phyloP scores from a whole-genome alignment of 129 eudicot species.

The Deinandra increscens region DNA sequence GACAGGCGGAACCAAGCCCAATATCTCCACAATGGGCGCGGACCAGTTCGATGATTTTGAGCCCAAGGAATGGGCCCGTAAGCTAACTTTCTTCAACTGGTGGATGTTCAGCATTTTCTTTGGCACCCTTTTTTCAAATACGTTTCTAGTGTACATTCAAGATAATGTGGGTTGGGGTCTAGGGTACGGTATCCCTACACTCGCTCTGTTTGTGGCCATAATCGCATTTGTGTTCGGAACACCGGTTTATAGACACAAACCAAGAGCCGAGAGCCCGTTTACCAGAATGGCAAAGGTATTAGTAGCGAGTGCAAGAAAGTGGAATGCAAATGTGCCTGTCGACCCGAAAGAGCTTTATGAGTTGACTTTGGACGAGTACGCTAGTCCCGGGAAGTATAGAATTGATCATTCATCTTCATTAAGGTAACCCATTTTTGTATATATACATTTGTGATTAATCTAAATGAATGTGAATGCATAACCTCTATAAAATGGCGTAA shows the following conservation, averaged over 20 bases:
- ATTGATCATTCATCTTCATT: slow-evolving; percentile 47
- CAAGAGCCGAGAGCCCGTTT: slow-evolving; percentile 52
- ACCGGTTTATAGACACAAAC: slow-evolving; percentile 58
- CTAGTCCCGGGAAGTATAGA: slow-evolving; percentile 37
- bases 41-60: slow-evolving; percentile 67
- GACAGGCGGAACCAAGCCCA: slow-evolving; percentile 82
- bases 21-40: slow-evolving; percentile 76
- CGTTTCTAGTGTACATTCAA: slow-evolving; percentile 63
- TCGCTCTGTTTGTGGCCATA: slow-evolving; percentile 49
- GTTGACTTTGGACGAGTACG: slow-evolving; percentile 47
- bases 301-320: slow-evolving; percentile 49
- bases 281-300: slow-evolving; percentile 55
- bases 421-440: slow-evolving; percentile 25
- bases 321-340: slow-evolving; percentile 38
- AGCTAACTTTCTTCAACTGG: slow-evolving; percentile 75
- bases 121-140: slow-evolving; percentile 63
- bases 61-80: slow-evolving; percentile 54
- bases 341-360: slow-evolving; percentile 61
- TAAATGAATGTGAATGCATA: neutral
- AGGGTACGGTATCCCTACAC: slow-evolving; percentile 70
- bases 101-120: slow-evolving; percentile 79
- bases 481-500: neutral
- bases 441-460: neutral
- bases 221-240: slow-evolving; percentile 50
- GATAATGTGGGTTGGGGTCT: slow-evolving; percentile 57